Conservation (phyloP, 768 basidiomycete genomes). For the Inosperma sp. region DNA sequence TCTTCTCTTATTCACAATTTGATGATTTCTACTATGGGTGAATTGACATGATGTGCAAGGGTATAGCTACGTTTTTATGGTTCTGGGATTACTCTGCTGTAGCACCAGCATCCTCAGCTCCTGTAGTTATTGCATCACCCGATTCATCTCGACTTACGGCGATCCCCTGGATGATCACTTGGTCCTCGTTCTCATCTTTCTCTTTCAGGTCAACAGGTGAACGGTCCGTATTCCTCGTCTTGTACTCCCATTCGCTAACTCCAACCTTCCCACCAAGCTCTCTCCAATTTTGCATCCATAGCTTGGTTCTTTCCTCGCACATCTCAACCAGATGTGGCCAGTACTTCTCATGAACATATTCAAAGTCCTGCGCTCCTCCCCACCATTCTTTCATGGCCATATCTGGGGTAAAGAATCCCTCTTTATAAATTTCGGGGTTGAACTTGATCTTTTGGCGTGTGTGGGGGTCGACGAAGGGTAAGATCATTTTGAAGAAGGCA, state of each 20-base stretch:
- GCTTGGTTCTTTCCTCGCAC: conserved; percentile 45
- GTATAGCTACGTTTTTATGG: too few relatives aligned
- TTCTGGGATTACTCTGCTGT: too few relatives aligned
- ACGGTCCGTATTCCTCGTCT: conserved; percentile 33
- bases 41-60: too few relatives aligned
- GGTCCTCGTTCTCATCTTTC: too few relatives aligned
- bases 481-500: conserved; percentile 72
- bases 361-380: conserved; percentile 63
- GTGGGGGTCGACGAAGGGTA: conserved; percentile 78
- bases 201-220: too few relatives aligned
- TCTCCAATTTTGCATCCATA: conserved; percentile 60
- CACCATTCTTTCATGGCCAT: conserved; percentile 69
- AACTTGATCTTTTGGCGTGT: conserved; percentile 73
- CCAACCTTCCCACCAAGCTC: conserved; percentile 66
- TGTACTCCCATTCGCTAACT: conserved; percentile 76
- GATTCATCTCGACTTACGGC: too few relatives aligned
- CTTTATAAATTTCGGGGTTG: conserved; percentile 62
- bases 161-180: too few relatives aligned
- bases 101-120: too few relatives aligned
- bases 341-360: conserved; percentile 70
- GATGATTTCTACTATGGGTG: too few relatives aligned
- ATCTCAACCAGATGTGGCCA: conserved; percentile 62
- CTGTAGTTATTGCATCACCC: too few relatives aligned
- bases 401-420: conserved; percentile 62
- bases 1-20: too few relatives aligned